Percentiles rank a stretch among this genome's conserved stretches.
phyloP scores from a whole-genome alignment of 176 grass and related monocot genomes.

The Panicum miliaceum region DNA sequence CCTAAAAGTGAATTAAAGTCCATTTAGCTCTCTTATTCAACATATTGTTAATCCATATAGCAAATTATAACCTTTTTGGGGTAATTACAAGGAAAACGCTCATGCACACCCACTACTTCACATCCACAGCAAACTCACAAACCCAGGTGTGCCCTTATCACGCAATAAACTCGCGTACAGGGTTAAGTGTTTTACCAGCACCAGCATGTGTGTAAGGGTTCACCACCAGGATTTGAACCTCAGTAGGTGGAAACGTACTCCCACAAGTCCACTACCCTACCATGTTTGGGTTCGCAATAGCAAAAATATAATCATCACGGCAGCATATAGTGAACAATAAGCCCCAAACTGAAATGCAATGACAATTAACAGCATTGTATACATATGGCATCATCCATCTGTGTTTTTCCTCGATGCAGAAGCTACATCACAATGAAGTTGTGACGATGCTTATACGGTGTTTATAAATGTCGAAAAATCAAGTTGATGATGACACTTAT shows the following conservation, averaged over 20 bases:
- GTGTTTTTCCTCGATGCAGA: slow-evolving; percentile 11
- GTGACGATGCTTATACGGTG: no score
- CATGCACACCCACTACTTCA: neutral
- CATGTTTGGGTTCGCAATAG: neutral
- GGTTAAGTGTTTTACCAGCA: neutral
- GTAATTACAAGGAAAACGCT: neutral
- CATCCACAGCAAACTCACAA: neutral
- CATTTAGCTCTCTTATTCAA: slow-evolving; percentile 24
- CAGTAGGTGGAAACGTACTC: neutral
- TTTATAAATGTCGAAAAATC: slow-evolving; percentile 28
- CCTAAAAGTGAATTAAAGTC: slow-evolving; percentile 9
- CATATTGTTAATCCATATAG: slow-evolving; percentile 11
- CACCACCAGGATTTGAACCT: neutral
- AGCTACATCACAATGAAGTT: slow-evolving; percentile 25
- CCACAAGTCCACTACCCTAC: neutral
- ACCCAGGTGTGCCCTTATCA: neutral
- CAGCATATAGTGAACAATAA: neutral
- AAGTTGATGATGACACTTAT: neutral
- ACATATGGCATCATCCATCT: neutral
- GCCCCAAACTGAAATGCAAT: neutral
- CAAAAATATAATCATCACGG: neutral
- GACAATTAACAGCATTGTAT: slow-evolving; percentile 7
- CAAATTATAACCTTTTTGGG: neutral
- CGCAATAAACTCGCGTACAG: neutral
- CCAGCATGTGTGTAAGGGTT: neutral